Evolutionary conservation across 306 rosid species (phyloP), one percentile per base, ranked within the genome.

Genomic region (Casuarina cunninghamiana): DNA sequence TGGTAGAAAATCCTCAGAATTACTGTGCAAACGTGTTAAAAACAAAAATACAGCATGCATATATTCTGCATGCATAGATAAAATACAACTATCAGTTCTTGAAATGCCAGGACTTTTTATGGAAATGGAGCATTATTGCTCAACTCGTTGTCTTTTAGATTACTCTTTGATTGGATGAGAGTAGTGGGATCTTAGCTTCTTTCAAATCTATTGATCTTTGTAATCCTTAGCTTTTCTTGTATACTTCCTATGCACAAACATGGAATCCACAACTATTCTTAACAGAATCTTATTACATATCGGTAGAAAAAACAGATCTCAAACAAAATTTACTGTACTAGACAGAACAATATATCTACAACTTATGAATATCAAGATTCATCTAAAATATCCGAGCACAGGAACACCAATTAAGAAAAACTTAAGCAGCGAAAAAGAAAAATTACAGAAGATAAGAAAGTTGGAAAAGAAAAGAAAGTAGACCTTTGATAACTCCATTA

Each of bases 401-500:
- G 50, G 42, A 66, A 42, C 26, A 42, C 42, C 50, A 42, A 66
- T 11, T n/a, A 6, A 41, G 15, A 10, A 49, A 81, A 8, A 70
- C 6, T 39, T 38, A 26, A 49, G 48, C 74, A n/a, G 39, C 46
- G 75, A 43, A 43, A 69, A 72, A 68, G 60, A 58, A 72, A 37
- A 44, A 46, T 26, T 38, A 72, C 58, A 58, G 50, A 63, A 39
- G 38, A 70, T 6, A 70, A 10, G 71, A 35, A 37, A 68, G 17
- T 71, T 62, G 53, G 57, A 84, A 73, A 76, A n/a, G 73, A 72
- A 81, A 74, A 72, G 19, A 60, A 53, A 75, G 43, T 65, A 44
- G 84, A 94, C 97, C 97, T 92, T 90, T 5, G 92, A 89, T 79
- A 89, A 80, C 83, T 94, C 98, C 95, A 92, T 53, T 15, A 75